Base-by-base conservation (phyloP, 1,139 yeast species). In the Taiozyma sp. region DNA sequence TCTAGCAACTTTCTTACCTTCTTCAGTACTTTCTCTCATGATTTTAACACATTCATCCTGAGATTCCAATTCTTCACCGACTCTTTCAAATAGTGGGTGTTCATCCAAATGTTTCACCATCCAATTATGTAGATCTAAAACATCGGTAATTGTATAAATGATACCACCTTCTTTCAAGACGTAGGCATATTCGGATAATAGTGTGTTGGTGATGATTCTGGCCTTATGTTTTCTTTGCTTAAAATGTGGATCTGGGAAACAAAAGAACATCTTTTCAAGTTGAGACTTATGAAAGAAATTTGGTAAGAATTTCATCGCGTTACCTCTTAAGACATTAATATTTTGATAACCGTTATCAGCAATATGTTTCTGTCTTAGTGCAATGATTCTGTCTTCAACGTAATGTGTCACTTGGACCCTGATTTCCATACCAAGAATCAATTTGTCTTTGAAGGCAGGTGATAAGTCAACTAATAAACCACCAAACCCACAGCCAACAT, bases 241-340 rank as follows among this genome's bases (percentile, higher is more conserved):
- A 75, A 93, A 93, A 68, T 95, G 99, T 14, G 99, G 99, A 69
- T 93, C 99, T 21, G 99, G 99, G 78, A 93, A 93, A 69, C 99
- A 95, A 73, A 95, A 93, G 70, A 93, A 93, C 81, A 93, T 88
- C 74, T 93, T 93, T 41, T 85, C 81, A 49, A 93, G 73, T 67
- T 88, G 95, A 6, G 84, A 83, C 67, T 85, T 84, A 51, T 76
- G 73, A 71, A 95, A 93, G 68, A 95, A 93, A 68, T 93, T 93
- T 34, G 99, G 98, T 57, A 91, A 72, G 64, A 93, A 93, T 69
- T 93, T 93, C 99, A 95, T 95, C 43, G 98, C 96, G 66, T 93
- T 93, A 28, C 95, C 98, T 66, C 99, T 78, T 50, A 93, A 72
- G 4, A 93, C 98, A 19, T 90, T 85, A 48, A 93, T 86, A 67